Conservation (phyloP, 176 grass and related monocot genomes). For the Tillandsia leiboldiana region DNA sequence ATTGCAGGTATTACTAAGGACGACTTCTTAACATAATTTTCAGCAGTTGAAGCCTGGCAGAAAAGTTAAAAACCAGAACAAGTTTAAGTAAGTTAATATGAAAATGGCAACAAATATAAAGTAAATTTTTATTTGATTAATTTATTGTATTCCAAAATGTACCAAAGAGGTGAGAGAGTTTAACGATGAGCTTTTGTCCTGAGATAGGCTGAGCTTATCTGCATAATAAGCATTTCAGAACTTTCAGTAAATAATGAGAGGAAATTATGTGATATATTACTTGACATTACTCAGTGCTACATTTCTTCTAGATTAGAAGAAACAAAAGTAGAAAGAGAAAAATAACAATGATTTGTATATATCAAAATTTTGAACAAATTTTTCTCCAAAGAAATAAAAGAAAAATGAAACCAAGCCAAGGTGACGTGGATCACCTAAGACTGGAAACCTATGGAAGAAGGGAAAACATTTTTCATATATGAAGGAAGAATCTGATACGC, state of each 20-base stretch:
- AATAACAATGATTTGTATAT: neutral
- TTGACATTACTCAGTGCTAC: neutral
- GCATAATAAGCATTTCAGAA: constrained; percentile 13
- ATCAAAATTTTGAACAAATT: neutral
- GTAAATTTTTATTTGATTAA: constrained; percentile 12
- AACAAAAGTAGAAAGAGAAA: neutral
- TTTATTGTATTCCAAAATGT: constrained; percentile 21
- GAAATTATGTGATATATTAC: neutral
- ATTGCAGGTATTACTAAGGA: constrained; percentile 29
- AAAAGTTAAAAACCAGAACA: constrained; percentile 18
- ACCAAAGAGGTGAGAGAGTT: constrained; percentile 43
- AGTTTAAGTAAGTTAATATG: constrained; percentile 23
- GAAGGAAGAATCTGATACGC: no score
- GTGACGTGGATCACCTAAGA: no score
- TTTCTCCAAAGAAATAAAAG: no score
- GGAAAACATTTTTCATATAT: no score
- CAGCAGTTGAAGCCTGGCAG: constrained; percentile 35
- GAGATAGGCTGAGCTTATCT: constrained; percentile 28
- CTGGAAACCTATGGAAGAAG: no score
- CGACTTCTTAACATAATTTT: constrained; percentile 29
- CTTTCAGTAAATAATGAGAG: constrained; percentile 9
- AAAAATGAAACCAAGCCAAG: no score
- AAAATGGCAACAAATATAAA: neutral
- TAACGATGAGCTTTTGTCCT: constrained; percentile 23
- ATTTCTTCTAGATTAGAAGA: neutral